Evolutionary conservation across 73 alveolate species (phyloP), one percentile per base, ranked within the genome.

Genomic region (Paramecium sexaurelia): DNA sequence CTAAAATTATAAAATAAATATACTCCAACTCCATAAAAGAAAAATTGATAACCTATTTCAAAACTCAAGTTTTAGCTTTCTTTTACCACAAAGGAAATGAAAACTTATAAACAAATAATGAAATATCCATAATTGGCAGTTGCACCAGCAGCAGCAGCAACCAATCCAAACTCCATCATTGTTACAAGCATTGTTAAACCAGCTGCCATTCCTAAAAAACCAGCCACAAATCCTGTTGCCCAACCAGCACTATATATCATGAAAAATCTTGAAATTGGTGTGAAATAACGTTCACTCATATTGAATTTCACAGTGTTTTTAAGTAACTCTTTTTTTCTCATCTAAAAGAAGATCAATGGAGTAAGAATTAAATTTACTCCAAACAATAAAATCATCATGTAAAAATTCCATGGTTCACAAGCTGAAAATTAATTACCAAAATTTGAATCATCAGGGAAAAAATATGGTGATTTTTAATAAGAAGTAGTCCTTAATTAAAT

Each of bases 101-200:
- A 75, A 17, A 75, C 39, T n/a, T 22, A 6, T 19, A 75, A 19
- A 36, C 69, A 19, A 6, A 75, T 19, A 8, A 75, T 20, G 22
- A 41, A 36, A 29, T 75, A 75, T 33, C 89, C 37, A 75, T 36
- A 39, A 41, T 75, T 75, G 7, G 89, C 89, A 0, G 89, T 39
- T 9, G 89, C 89, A n/a, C 40, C 89, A 33, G 89, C 89, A 10
- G 68, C 89, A 3, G 69, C 45, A 20, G 89, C 89, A 13, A 75
- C 45, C 20, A 75, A 37, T 8, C 45, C 45, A 11, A 75, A 75
- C 11, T 75, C 89, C 20, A 39, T 39, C 45, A 75, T 9, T 0
- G 89, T 75, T 6, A 75, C 71, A n/a, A 75, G 8, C 69, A 75
- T n/a, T n/a, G 45, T 75, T 7, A 75, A 39, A 2, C 89, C 89